Evolutionary conservation across 805 yeast genomes (phyloP).

Genomic region (Dipodascus geniculatus): DNA sequence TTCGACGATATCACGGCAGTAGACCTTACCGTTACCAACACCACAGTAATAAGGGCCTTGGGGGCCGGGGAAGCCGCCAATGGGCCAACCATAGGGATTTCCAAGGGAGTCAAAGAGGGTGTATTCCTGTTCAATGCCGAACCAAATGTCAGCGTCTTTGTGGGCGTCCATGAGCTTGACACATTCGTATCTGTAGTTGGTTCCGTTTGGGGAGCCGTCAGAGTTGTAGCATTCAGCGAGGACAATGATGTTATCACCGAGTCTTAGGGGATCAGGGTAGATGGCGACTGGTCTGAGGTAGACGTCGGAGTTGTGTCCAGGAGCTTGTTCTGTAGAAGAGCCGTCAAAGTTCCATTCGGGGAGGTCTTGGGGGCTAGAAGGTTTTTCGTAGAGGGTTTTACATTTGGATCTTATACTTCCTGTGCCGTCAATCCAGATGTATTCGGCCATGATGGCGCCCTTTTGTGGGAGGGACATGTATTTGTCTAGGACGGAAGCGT

Average conservation of each 20-base stretch:
- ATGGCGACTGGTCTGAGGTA: conserved; percentile 87
- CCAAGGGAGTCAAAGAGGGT: conserved; percentile 88
- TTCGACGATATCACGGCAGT: conserved; percentile 95
- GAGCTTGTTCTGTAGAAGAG: conserved; percentile 97
- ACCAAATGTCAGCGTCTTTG: conserved; percentile 78
- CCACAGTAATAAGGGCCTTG: conserved; percentile 99
- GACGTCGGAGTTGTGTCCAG: conserved; percentile 93
- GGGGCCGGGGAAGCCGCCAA: conserved; percentile 99
- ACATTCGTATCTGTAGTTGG: conserved; percentile 96
- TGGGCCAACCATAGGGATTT: conserved; percentile 95
- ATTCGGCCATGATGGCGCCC: conserved; percentile 86
- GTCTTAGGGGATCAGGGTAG: conserved; percentile 95
- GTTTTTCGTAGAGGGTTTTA: conserved; percentile 63
- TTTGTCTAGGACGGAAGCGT: conserved; percentile 69
- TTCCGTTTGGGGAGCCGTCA: conserved; percentile 98
- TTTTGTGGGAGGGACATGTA: conserved; percentile 75
- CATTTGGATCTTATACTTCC: conserved; percentile 91
- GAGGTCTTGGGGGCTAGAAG: conserved; percentile 66
- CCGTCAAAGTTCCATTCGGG: conserved; percentile 99
- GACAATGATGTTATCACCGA: conserved; percentile 93
- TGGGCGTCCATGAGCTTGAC: conserved; percentile 92
- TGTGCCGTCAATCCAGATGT: conserved; percentile 93
- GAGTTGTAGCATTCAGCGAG: conserved; percentile 95
- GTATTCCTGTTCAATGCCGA: conserved; percentile 98
- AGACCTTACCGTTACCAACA: conserved; percentile 97